A percentile compares a stretch with the other conserved stretches of the same genome.
phyloP scores from a whole-genome alignment of 768 basidiomycete species.

The Boletus pseudo-olivaceus region DNA sequence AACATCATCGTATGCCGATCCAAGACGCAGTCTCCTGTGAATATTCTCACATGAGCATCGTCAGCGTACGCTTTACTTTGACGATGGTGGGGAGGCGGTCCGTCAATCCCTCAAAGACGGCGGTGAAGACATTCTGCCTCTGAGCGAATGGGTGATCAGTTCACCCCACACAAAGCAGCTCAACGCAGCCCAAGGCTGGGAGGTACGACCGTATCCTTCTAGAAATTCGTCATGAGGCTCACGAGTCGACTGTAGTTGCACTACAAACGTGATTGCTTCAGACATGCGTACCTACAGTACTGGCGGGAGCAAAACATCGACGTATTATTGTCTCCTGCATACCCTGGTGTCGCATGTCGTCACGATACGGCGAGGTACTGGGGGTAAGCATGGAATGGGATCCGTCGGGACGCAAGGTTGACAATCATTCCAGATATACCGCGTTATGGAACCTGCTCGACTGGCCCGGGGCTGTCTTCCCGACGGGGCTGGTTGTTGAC shows the following conservation, averaged over 20 bases:
- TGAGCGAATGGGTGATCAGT: conserved; percentile 36
- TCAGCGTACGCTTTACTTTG: conserved; percentile 37
- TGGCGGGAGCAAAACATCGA: conserved; percentile 41
- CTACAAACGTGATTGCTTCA: conserved; percentile 32
- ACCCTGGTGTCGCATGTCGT: conserved; percentile 35
- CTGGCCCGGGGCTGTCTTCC: conserved; percentile 43
- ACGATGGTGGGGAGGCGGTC: conserved; percentile 35
- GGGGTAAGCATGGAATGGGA: conserved; percentile 10
- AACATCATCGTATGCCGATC: conserved; percentile 28
- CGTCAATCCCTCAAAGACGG: conserved; percentile 19
- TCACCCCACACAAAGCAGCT: conserved; percentile 25
- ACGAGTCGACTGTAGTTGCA: conserved; percentile 23
- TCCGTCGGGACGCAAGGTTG: not conserved
- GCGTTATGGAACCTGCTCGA: conserved; percentile 43
- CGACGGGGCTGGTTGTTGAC: conserved; percentile 36
- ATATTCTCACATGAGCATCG: not conserved
- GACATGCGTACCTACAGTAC: conserved; percentile 33
- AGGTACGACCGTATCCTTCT: conserved; percentile 17
- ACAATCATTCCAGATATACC: conserved; percentile 32
- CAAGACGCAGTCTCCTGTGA: too few species aligned
- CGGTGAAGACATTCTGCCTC: conserved; percentile 35
- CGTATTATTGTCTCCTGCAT: conserved; percentile 37
- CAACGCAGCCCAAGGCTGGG: conserved; percentile 26
- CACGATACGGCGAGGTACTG: conserved; percentile 39
- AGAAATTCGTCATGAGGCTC: not conserved